Base-by-base conservation (phyloP, 495 filamentous ascomycete genomes). In the Penicillium parvum region DNA sequence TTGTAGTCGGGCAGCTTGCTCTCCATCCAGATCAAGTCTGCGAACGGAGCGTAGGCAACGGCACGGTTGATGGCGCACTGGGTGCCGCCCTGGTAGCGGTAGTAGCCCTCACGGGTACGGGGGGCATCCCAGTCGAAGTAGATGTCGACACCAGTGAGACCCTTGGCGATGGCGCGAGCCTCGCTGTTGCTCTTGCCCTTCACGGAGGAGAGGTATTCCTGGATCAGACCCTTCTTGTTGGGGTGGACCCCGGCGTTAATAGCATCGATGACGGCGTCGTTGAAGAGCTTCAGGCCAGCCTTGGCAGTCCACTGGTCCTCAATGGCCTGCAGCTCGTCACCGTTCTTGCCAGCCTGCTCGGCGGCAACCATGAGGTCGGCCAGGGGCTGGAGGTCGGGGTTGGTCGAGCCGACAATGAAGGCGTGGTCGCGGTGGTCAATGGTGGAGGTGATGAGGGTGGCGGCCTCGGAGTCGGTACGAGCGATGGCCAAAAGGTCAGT, bases 21-120 rank as follows among this genome's bases (percentile, higher is more conserved):
- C 80, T 98, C 92, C 92, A 98, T 98, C 92, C 92, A 98, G 65
- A 98, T 88, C 54, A 95, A 75, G 58, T 98, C 92, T 33, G 84
- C 83, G 69, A 95, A 96, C 7, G 92, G 94, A 2, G 89, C 94
- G 60, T 90, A 98, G 2, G 92, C 88, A 29, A 94, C 69, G 4
- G 88, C 92, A 25, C 92, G 81, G 74, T 95, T 95, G 54, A 98
- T 76, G 20, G 88, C 88, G 59, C 88, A 96, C 58, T 88, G 82
- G 52, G 88, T 95, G 41, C 92, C 92, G 45, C 94, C 92, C 64
- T 85, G 69, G 61, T 95, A 83, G 30, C 92, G 75, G 71, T 97
- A 97, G 76, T 80, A 98, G 11, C 92, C 92, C 70, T 98, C 92
- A 23, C 92, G 75, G 37, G 92, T 96, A 44, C 92, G 75, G 28